A percentile compares a stretch with the other conserved stretches of the same genome.
These are phyloP conservation scores for maize (Zea mays) DNA, from an alignment of 176 grass and related monocot species.

Conservation along the genomic window DNA sequence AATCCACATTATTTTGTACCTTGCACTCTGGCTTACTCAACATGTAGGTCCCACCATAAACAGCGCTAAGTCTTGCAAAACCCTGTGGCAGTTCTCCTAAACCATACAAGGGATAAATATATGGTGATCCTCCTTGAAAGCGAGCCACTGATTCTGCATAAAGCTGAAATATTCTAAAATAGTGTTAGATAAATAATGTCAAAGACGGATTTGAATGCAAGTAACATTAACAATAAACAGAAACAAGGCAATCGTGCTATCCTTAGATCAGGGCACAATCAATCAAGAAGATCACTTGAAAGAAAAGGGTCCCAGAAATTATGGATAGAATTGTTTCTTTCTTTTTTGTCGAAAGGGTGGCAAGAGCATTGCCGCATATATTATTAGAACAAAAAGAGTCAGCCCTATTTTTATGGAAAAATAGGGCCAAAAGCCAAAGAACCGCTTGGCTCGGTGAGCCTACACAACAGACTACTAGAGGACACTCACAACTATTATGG, in stretches of 20 bases:
- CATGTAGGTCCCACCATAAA: conserved; percentile 96
- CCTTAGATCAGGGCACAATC: neutral
- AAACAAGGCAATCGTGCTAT: neutral
- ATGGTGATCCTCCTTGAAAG: conserved; percentile 96
- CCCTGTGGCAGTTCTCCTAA: conserved; percentile 96
- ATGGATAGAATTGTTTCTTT: neutral
- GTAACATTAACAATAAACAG: neutral
- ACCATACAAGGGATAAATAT: conserved; percentile 95
- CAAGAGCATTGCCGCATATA: neutral
- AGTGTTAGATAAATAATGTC: conserved; percentile 3
- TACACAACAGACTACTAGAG: neutral
- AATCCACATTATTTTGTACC: conserved; percentile 37
- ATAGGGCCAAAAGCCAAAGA: neutral
- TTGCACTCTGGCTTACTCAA: conserved; percentile 94
- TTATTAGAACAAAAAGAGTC: neutral
- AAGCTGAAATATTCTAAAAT: conserved; percentile 52
- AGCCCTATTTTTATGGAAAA: too few species aligned
- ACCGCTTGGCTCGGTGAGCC: neutral
- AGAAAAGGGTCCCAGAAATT: neutral
- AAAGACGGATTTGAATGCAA: neutral
- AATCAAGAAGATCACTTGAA: neutral
- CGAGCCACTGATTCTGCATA: conserved; percentile 88
- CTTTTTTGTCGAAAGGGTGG: neutral
- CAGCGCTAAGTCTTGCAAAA: conserved; percentile 91
- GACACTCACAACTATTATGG: neutral